Conservation (phyloP, 257 asterid genomes). For the Solanum piurae region DNA sequence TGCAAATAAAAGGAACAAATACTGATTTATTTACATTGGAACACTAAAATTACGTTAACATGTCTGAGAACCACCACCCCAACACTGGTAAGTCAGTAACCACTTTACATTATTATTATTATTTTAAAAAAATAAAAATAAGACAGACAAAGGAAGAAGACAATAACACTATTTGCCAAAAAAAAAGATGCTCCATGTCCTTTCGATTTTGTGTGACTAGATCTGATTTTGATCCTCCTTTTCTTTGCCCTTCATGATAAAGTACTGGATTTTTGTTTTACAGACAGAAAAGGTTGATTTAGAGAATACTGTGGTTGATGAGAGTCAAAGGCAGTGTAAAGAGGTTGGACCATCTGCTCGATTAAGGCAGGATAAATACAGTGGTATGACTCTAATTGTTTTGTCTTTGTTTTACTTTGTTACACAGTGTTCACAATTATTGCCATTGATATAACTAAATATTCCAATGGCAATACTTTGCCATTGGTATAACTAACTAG, state of each 20-base stretch:
- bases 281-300: conserved; percentile 97
- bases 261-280: conserved; percentile 12
- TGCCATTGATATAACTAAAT: not conserved
- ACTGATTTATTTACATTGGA: not conserved
- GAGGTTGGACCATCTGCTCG: conserved; percentile 56
- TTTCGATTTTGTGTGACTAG: not conserved
- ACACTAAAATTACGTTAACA: not conserved
- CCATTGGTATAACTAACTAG: not conserved
- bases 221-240: conserved; percentile 1
- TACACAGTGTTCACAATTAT: not conserved
- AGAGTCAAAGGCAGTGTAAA: conserved; percentile 78
- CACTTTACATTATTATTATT: not conserved
- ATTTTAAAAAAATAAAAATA: not conserved
- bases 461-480: not conserved
- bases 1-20: not conserved
- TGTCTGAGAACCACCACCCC: not conserved
- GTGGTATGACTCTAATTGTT: conserved; percentile 40
- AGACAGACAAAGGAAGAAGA: not conserved
- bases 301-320: conserved; percentile 95
- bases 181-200: not conserved
- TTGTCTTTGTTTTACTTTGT: not conserved
- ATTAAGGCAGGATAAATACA: conserved; percentile 76
- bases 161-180: not conserved
- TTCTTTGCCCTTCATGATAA: not conserved
- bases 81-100: not conserved